phyloP scores from a whole-genome alignment of 495 filamentous ascomycete species.

The Talaromyces ruber region DNA sequence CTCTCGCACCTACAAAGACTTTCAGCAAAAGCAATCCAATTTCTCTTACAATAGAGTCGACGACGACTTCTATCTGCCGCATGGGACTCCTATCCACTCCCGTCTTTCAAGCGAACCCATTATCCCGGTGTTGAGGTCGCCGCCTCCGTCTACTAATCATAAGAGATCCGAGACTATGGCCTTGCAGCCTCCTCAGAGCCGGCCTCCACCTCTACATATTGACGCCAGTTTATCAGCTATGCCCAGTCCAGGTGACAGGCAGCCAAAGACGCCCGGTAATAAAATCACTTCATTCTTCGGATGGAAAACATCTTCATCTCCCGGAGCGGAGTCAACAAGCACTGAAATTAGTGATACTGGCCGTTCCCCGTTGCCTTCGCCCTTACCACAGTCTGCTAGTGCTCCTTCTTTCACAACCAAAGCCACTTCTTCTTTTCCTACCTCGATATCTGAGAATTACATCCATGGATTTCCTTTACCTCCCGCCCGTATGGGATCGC shows the following conservation, averaged over 20 bases:
- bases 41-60: conserved; percentile 21
- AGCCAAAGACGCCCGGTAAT: conserved; percentile 52
- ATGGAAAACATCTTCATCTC: conserved; percentile 51
- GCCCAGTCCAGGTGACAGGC: conserved; percentile 24
- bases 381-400: conserved; percentile 40
- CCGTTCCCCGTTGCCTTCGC: conserved; percentile 50
- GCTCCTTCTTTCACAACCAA: conserved; percentile 29
- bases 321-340: conserved; percentile 51
- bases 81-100: conserved; percentile 33
- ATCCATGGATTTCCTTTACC: conserved; percentile 26
- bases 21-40: conserved; percentile 12
- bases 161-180: conserved; percentile 37
- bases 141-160: conserved; percentile 27
- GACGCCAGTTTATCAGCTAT: conserved; percentile 24
- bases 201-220: conserved; percentile 34
- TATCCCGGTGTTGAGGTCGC: conserved; percentile 33
- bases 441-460: conserved; percentile 36
- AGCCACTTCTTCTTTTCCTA: conserved; percentile 21
- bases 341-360: conserved; percentile 57
- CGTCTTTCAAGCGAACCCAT: conserved; percentile 43
- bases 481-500: conserved; percentile 24
- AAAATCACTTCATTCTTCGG: conserved; percentile 64
- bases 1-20: conserved; percentile 7
- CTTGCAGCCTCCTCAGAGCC: conserved; percentile 25
- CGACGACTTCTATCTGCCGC: conserved; percentile 29